Evolutionary conservation across 345 rosid species (phyloP), one percentile per base, ranked within the genome.

Genomic region (Iberis pinnata): DNA sequence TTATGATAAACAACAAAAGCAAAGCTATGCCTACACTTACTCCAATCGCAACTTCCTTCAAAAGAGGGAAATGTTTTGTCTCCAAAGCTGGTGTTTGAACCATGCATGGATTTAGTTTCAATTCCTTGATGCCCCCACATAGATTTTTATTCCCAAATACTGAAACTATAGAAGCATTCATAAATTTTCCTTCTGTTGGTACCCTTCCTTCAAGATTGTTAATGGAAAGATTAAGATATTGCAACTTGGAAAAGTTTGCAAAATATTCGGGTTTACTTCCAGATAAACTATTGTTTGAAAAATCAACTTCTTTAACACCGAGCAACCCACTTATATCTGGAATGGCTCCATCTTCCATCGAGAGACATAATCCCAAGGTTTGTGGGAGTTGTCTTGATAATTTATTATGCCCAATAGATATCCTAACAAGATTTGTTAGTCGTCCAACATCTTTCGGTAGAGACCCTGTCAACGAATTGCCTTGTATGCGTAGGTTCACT

Each of bases 171-270:
- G 41, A 32, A 7, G 49, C 22, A 37, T 74, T 70, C 14, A 42
- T 5, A 14, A 74, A 74, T 8, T 42, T 40, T 35, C 73, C 67
- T 53, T 58, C n/a, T 4, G 5, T 24, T 43, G 78, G 68, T 12
- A 70, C 35, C 36, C 2, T 36, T 8, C 72, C 74, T 3, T 73
- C 49, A 0, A 73, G 43, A 8, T 58, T 35, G 40, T 69, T 73
- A 3, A 41, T 7, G 1, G 75, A 74, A 4, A 70, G 12, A 49
- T 70, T 66, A 3, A 74, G 46, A 59, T 38, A 48, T 12, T 47
- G 15, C 48, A 59, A 27, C 15, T 4, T 5, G 11, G 20, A 4
- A 4, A 59, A 48, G 8, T 48, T 47, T 37, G 29, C 25, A 59
- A 59, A 1, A 38, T 47, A 59, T 49, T 9, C 2, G 35, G 67